These are phyloP conservation scores for Pleomassaria siparia DNA, from an alignment of 2,329 filamentous ascomycete genomes.

Conservation along the genomic window DNA sequence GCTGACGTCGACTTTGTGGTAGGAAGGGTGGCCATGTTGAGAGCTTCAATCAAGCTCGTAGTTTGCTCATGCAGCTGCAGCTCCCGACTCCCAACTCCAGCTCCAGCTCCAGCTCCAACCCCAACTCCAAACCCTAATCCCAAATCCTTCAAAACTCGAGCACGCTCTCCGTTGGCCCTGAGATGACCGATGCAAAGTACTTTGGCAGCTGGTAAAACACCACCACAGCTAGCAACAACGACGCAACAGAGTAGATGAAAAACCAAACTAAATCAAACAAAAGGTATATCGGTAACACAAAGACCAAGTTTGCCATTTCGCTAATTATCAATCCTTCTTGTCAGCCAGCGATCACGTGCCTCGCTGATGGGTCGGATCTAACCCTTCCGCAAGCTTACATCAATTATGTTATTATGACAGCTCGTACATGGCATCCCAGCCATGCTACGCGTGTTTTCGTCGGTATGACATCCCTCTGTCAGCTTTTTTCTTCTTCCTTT, in stretches of 20 bases:
- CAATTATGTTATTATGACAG: no score
- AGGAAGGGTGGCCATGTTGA: constrained; percentile 14
- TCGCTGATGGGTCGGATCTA: constrained; percentile 43
- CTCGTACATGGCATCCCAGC: no score
- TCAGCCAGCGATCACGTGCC: no score
- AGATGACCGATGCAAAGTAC: constrained; percentile 14
- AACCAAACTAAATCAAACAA: constrained; percentile 21
- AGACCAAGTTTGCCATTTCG: constrained; percentile 11
- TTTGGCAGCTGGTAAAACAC: constrained; percentile 15
- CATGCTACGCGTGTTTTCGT: no score
- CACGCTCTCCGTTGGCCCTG: neutral
- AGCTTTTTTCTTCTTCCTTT: no score
- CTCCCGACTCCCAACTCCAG: neutral
- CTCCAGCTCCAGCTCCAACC: neutral
- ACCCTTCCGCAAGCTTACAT: no score
- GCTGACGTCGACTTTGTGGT: neutral
- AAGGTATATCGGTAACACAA: constrained; percentile 4
- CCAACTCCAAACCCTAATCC: neutral
- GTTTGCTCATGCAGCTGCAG: constrained; percentile 23
- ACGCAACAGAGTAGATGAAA: constrained; percentile 21
- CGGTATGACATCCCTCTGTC: no score
- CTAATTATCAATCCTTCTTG: no score
- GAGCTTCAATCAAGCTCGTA: constrained; percentile 3
- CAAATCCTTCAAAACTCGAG: neutral
- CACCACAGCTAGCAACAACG: constrained; percentile 14